Evolutionary conservation across 2,329 filamentous ascomycete species (phyloP), one percentile per base, ranked within the genome.

Genomic region (Elsinoe batatas): DNA sequence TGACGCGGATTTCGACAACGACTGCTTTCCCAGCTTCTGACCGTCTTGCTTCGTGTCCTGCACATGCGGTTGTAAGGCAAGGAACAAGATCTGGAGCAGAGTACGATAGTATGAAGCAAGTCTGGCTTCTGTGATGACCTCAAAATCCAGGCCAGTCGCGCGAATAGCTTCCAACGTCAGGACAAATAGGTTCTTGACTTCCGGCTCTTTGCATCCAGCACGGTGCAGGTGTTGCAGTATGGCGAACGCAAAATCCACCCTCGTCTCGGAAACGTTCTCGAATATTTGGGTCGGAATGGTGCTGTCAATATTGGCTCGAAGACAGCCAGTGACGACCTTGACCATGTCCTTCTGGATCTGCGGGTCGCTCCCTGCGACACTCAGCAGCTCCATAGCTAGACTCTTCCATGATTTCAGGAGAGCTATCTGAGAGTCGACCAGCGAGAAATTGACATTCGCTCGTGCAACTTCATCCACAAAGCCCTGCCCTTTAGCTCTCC

Each of bases 371-470:
- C 73, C 71, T 35, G 79, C 76, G 38, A 78, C 73, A n/a, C 81
- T 81, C 67, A 86, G 88, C 49, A 98, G 78, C 65, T 96, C 91
- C 50, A 93, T 78, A 12, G 91, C 81, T 7, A 98, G 77, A 58
- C 88, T 84, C 68, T 94, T 91, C 89, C 91, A 97, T 56, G 88
- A 87, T 63, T 88, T 83, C 60, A 96, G 85, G 15, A 98, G 80
- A 42, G 83, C 80, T 61, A 93, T 84, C 73, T 98, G 90, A 20
- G 91, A 88, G 68, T 97, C 90, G 33, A 98, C 89, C 33, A 95
- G 76, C 20, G 91, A 95, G 53, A 98, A 70, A 69, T 98, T 97
- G 59, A 86, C 75, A 68, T 98, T 98, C 40, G 91, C 93, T 58
- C 83, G 83, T 64, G 84, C 81, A 71, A 98, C 85, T 67, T 98